Conservation (phyloP, 1,139 yeast species). For the Hemisphaericaspora lyxosophila region DNA sequence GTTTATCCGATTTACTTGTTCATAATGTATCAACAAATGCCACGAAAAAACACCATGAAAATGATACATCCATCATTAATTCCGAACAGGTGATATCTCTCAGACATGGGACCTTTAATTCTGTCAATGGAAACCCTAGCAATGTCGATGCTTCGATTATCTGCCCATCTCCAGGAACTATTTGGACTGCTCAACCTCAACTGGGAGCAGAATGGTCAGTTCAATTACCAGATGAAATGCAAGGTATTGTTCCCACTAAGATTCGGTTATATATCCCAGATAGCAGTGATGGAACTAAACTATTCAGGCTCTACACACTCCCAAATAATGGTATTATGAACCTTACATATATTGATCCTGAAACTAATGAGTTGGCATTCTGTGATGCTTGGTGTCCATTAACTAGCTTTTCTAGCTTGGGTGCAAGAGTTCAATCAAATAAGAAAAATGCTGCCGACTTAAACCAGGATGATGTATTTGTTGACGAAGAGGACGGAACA, state of each 20-base stretch:
- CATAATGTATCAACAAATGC: constrained; percentile 29
- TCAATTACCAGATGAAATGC: constrained; percentile 52
- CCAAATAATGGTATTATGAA: constrained; percentile 93
- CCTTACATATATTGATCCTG: constrained; percentile 78
- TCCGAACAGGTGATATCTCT: constrained; percentile 72
- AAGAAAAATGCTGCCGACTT: constrained; percentile 21
- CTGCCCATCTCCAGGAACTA: constrained; percentile 55
- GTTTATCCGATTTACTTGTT: constrained; percentile 45
- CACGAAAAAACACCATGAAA: constrained; percentile 25
- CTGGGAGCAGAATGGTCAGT: constrained; percentile 71
- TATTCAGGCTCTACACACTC: constrained; percentile 70
- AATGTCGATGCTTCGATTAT: constrained; percentile 40
- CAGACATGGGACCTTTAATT: constrained; percentile 56
- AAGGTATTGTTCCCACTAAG: constrained; percentile 65
- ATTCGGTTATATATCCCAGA: constrained; percentile 68
- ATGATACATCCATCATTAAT: constrained; percentile 41
- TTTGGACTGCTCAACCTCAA: constrained; percentile 59
- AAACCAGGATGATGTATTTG: constrained; percentile 25
- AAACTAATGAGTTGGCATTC: constrained; percentile 48
- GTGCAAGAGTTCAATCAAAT: constrained; percentile 21
- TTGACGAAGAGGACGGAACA: constrained; percentile 38
- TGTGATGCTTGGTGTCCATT: constrained; percentile 94
- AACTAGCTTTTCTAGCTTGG: constrained; percentile 30
- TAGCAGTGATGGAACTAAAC: constrained; percentile 48
- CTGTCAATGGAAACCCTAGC: constrained; percentile 48